Evolutionary conservation across 2,329 filamentous ascomycete species (phyloP).

Genomic region (Aspergillus chevalieri): DNA sequence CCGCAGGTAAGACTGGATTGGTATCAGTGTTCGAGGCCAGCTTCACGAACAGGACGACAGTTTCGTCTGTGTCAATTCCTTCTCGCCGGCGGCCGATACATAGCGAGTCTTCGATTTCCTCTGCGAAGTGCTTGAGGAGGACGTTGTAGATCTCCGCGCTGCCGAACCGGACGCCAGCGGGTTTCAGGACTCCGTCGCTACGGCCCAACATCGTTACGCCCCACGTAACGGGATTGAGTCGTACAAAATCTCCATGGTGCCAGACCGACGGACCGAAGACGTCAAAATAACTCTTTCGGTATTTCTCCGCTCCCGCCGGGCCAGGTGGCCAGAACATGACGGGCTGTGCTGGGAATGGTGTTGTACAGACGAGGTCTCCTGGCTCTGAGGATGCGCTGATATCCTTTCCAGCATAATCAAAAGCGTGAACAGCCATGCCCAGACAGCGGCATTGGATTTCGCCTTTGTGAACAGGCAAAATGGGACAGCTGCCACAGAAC

Average conservation of each 20-base stretch:
- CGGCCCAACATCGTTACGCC: slow-evolving; percentile 86
- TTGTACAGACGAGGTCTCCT: slow-evolving; percentile 81
- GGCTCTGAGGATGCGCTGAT: slow-evolving; percentile 59
- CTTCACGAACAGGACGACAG: slow-evolving; percentile 81
- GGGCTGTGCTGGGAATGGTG: slow-evolving; percentile 85
- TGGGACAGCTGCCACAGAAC: slow-evolving; percentile 77
- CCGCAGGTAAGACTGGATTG: slow-evolving; percentile 46
- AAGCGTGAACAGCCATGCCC: slow-evolving; percentile 65
- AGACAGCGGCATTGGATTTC: slow-evolving; percentile 73
- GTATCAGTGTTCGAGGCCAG: slow-evolving; percentile 45
- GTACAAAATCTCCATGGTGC: slow-evolving; percentile 93
- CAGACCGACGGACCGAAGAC: slow-evolving; percentile 64
- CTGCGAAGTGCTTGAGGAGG: slow-evolving; percentile 73
- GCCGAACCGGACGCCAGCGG: slow-evolving; percentile 83
- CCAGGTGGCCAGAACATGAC: slow-evolving; percentile 75
- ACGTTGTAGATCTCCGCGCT: slow-evolving; percentile 95
- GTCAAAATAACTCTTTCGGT: slow-evolving; percentile 80
- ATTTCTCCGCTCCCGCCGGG: slow-evolving; percentile 64
- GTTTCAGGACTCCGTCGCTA: slow-evolving; percentile 89
- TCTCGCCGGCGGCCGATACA: slow-evolving; percentile 73
- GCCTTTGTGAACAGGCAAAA: slow-evolving; percentile 65
- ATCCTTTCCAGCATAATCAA: slow-evolving; percentile 53
- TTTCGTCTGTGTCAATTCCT: slow-evolving; percentile 69
- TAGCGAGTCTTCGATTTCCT: slow-evolving; percentile 74
- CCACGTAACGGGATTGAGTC: slow-evolving; percentile 62